These are phyloP conservation scores for Ascochyta rabiei DNA, from an alignment of 2,329 filamentous ascomycete genomes.

Conservation along the genomic window DNA sequence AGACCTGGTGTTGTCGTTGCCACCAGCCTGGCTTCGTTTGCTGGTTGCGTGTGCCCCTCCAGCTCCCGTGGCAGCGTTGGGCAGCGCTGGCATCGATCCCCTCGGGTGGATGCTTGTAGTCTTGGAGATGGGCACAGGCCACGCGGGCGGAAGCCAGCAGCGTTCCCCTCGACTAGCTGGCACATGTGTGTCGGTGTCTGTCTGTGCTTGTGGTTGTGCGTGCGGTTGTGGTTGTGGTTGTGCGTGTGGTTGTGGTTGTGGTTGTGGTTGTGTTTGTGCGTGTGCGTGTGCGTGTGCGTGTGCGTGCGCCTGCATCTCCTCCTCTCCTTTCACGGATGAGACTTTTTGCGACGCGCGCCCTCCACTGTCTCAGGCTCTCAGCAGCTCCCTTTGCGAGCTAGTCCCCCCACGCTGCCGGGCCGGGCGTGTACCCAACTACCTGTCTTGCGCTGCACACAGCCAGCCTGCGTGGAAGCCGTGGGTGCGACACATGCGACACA, in stretches of 20 bases:
- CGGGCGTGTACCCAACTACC: not conserved
- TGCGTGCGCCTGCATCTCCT: conserved; percentile 13
- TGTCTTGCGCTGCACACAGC: not conserved
- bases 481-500: not conserved
- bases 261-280: too few species aligned
- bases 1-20: not conserved
- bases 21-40: not conserved
- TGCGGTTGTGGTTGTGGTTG: too few species aligned
- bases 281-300: too few species aligned
- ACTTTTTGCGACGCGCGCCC: conserved; percentile 10
- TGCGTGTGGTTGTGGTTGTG: too few species aligned
- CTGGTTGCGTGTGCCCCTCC: conserved; percentile 12
- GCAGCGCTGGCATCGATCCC: conserved; percentile 6
- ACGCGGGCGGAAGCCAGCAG: conserved; percentile 8
- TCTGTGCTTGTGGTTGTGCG: too few species aligned
- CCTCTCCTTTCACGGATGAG: conserved; percentile 10
- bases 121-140: conserved; percentile 10
- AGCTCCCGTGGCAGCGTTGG: conserved; percentile 4
- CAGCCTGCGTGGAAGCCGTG: not conserved
- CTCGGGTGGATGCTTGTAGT: too few species aligned
- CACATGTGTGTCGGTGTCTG: too few species aligned
- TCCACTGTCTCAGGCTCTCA: conserved; percentile 7
- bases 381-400: conserved; percentile 18
- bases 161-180: conserved; percentile 10
- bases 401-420: conserved; percentile 1